phyloP scores from a whole-genome alignment of 345 rosid species.

The Brassica nigra region DNA sequence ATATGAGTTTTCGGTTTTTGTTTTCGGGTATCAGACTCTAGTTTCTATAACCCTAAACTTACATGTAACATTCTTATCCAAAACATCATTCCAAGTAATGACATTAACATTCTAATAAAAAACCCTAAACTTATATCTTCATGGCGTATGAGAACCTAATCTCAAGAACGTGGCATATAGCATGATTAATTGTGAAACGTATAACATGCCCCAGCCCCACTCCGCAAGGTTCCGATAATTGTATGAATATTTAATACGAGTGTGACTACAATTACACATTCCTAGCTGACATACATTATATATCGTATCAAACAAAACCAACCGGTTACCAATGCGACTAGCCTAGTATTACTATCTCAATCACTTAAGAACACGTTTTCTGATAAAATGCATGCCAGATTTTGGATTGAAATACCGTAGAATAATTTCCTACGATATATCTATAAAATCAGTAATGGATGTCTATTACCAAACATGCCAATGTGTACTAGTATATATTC shows the following conservation, averaged over 20 bases:
- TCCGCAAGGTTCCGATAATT: not conserved
- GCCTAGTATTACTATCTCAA: conserved; percentile 1
- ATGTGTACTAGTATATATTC: not conserved
- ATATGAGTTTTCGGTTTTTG: not conserved
- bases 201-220: conserved; percentile 18
- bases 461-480: not conserved
- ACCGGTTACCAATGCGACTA: not conserved
- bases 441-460: not conserved
- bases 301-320: conserved; percentile 5
- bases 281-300: conserved; percentile 30
- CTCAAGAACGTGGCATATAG: not conserved
- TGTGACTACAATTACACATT: conserved; percentile 5
- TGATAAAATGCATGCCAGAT: not conserved
- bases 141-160: conserved; percentile 11
- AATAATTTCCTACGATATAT: not conserved
- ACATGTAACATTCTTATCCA: too few species aligned
- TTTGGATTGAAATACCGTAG: not conserved
- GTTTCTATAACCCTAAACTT: not conserved
- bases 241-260: conserved; percentile 4
- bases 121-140: not conserved
- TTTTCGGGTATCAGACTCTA: not conserved
- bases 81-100: too few species aligned
- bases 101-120: too few species aligned
- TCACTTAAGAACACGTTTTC: not conserved
- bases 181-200: conserved; percentile 24